Conservation (phyloP, 805 yeast genomes). For the Ogataea nakhonphanomensis region DNA sequence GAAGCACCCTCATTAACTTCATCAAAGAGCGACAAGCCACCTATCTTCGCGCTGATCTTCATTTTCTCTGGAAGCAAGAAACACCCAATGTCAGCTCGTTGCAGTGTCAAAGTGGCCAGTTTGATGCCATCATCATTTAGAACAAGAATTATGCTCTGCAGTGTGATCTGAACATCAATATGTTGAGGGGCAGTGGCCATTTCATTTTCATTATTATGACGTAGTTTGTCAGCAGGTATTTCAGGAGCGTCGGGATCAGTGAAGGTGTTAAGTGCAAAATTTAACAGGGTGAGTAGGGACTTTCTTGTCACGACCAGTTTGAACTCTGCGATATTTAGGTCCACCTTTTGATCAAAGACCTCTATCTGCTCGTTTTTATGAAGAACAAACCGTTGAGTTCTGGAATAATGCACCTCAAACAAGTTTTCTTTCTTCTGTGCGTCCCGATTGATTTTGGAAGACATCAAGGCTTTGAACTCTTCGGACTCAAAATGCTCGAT, state of each 20-base stretch:
- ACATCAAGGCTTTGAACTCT: conserved; percentile 65
- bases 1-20: conserved; percentile 66
- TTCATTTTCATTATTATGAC: conserved; percentile 61
- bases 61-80: conserved; percentile 71
- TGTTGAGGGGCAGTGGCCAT: conserved; percentile 65
- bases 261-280: conserved; percentile 81
- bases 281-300: conserved; percentile 72
- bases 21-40: conserved; percentile 75
- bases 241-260: conserved; percentile 74
- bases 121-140: conserved; percentile 81
- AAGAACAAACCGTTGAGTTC: conserved; percentile 58
- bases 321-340: conserved; percentile 73
- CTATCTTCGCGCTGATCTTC: conserved; percentile 68
- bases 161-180: conserved; percentile 61
- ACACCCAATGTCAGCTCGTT: conserved; percentile 67
- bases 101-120: conserved; percentile 72
- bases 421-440: conserved; percentile 45
- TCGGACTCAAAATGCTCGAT: conserved; percentile 58
- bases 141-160: conserved; percentile 71
- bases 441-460: conserved; percentile 51
- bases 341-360: conserved; percentile 73
- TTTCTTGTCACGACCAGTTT: conserved; percentile 71
- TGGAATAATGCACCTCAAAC: conserved; percentile 54
- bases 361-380: conserved; percentile 53
- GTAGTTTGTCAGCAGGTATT: conserved; percentile 65